These are phyloP conservation scores for Hansenula lynferdii DNA, from an alignment of 1,139 yeast genomes.

Conservation along the genomic window DNA sequence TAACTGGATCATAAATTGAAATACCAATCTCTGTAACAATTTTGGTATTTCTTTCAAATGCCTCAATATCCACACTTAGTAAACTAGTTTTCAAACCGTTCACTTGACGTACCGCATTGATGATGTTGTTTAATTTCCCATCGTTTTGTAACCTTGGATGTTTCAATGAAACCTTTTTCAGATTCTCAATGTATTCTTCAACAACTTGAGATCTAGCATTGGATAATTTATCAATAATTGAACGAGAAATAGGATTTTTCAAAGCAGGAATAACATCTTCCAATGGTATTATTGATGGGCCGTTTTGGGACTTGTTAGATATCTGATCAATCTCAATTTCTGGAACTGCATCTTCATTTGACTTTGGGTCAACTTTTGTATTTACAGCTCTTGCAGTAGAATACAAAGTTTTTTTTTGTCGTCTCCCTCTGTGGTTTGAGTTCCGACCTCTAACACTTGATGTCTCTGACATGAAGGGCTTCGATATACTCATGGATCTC, in stretches of 20 bases:
- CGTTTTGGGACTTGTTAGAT: no score
- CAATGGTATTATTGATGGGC: no score
- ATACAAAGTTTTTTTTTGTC: no score
- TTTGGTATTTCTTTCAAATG: constrained; percentile 44
- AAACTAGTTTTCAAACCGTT: constrained; percentile 29
- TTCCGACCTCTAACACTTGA: no score
- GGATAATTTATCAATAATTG: neutral
- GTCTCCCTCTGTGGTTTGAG: no score
- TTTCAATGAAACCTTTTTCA: neutral
- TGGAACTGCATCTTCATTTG: no score
- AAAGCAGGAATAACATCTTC: no score
- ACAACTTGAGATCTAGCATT: neutral
- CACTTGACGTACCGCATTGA: constrained; percentile 15
- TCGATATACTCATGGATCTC: no score
- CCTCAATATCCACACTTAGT: constrained; percentile 58
- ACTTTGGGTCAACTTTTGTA: no score
- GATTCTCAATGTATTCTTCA: constrained; percentile 1
- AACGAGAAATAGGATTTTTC: neutral
- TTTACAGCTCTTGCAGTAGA: no score
- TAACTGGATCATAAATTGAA: constrained; percentile 56
- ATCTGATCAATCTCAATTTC: no score
- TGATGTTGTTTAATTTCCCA: neutral
- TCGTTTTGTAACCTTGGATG: neutral
- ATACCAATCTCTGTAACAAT: constrained; percentile 62
- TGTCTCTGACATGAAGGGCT: no score